Evolutionary conservation across 495 filamentous ascomycete genomes (phyloP).

Genomic region (Neurospora tetraspora): DNA sequence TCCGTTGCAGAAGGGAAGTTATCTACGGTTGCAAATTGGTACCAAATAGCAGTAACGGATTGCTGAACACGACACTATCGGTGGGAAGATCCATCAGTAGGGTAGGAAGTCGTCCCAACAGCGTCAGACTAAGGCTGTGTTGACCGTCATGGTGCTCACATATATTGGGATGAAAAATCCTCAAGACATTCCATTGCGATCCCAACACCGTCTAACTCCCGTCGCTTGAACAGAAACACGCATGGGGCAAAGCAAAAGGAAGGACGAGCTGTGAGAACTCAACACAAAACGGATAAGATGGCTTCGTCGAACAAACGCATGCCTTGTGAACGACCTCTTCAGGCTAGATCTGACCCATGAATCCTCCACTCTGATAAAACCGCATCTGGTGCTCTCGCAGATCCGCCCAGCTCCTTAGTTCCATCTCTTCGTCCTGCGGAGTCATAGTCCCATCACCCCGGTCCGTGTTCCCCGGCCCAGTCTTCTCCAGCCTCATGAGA

Average conservation of each 20-base stretch:
- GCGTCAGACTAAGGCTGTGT: background rate
- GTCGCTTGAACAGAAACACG: background rate
- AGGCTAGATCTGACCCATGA: constrained; percentile 18
- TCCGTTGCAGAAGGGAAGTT: background rate
- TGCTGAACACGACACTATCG: background rate
- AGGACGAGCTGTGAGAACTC: background rate
- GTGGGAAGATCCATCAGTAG: background rate
- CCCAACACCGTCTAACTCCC: background rate
- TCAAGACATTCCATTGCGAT: background rate
- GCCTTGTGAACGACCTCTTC: background rate
- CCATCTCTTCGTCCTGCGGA: constrained; percentile 57
- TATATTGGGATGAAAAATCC: background rate
- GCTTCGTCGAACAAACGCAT: background rate
- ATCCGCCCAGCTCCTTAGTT: constrained; percentile 62
- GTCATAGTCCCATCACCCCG: constrained; percentile 18
- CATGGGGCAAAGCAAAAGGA: background rate
- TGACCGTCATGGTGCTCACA: background rate
- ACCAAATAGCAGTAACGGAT: background rate
- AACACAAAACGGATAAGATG: background rate
- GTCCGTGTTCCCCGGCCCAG: constrained; percentile 21
- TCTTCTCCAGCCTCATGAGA: constrained; percentile 57
- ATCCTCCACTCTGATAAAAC: constrained; percentile 56
- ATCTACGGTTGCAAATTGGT: background rate
- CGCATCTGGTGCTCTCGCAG: constrained; percentile 62
- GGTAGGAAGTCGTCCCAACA: background rate